Percentiles rank a stretch among this genome's conserved stretches.
Evolutionary conservation across 1,139 yeast species (phyloP).

Genomic region (Geotrichum europaeum): DNA sequence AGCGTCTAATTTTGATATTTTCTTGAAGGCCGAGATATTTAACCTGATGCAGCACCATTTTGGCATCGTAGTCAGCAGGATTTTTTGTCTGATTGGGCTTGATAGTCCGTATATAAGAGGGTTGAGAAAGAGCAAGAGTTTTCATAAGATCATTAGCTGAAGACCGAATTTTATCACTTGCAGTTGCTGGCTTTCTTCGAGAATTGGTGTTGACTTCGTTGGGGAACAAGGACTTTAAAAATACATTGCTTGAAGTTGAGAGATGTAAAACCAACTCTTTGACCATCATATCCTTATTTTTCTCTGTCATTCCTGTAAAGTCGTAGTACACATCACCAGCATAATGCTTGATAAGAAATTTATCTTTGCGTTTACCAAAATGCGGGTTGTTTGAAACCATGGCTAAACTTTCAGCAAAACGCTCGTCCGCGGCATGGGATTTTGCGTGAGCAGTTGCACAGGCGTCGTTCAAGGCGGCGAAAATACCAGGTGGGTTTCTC

Average conservation of each 20-base stretch:
- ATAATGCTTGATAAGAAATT: slow-evolving; percentile 89
- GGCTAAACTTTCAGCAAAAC: slow-evolving; percentile 86
- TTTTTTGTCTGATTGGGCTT: slow-evolving; percentile 94
- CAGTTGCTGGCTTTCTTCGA: slow-evolving; percentile 77
- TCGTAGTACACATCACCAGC: slow-evolving; percentile 98
- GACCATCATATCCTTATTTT: slow-evolving; percentile 90
- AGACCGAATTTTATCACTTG: slow-evolving; percentile 86
- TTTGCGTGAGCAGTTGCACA: slow-evolving; percentile 99
- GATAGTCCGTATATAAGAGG: slow-evolving; percentile 95
- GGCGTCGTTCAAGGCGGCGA: slow-evolving; percentile 94
- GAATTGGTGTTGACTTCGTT: slow-evolving; percentile 65
- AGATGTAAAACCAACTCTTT: slow-evolving; percentile 80
- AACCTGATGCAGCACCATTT: slow-evolving; percentile 89
- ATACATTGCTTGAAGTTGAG: slow-evolving; percentile 62
- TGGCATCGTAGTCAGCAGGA: slow-evolving; percentile 82
- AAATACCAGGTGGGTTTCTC: slow-evolving; percentile 91
- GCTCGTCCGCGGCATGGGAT: slow-evolving; percentile 92
- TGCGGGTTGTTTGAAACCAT: slow-evolving; percentile 78
- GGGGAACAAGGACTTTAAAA: slow-evolving; percentile 68
- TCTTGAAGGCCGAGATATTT: slow-evolving; percentile 95
- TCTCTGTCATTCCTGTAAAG: slow-evolving; percentile 86
- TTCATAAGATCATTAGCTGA: slow-evolving; percentile 89
- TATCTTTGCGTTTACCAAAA: slow-evolving; percentile 81
- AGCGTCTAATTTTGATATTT: slow-evolving; percentile 94
- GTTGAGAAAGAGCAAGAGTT: slow-evolving; percentile 82